Percentiles rank a stretch among this genome's conserved stretches.
Conservation (phyloP, 495 filamentous ascomycete genomes). For the Rusavskia elegans region DNA sequence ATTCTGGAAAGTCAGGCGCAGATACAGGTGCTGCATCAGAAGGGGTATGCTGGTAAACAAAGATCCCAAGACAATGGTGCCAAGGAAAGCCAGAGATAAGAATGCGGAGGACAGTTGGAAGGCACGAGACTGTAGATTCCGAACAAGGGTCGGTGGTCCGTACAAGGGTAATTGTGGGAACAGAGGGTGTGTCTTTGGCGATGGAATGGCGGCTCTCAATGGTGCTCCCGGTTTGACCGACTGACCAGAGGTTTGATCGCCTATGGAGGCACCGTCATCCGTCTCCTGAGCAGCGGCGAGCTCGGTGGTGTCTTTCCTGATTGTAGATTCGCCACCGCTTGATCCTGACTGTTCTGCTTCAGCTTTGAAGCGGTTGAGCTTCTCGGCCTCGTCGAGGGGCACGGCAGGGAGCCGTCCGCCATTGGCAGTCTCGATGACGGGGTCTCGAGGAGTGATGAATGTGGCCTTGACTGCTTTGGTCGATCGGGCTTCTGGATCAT, state of each 20-base stretch:
- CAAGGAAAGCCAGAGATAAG: conserved; percentile 60
- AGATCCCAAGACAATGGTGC: conserved; percentile 58
- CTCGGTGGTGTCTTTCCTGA: background rate
- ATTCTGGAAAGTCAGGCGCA: conserved; percentile 35
- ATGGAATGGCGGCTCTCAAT: conserved; percentile 27
- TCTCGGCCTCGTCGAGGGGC: conserved; percentile 46
- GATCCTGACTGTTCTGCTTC: conserved; percentile 16
- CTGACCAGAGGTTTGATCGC: conserved; percentile 4
- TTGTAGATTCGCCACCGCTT: conserved; percentile 5
- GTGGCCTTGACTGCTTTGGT: conserved; percentile 44
- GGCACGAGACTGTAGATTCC: conserved; percentile 43
- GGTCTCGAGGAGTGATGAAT: conserved; percentile 54
- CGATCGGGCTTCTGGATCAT: conserved; percentile 6
- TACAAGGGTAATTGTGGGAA: conserved; percentile 83
- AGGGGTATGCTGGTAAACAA: conserved; percentile 42
- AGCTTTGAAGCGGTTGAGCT: conserved; percentile 47
- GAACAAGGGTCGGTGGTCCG: conserved; percentile 48
- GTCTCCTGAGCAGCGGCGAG: conserved; percentile 1
- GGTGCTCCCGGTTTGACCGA: conserved; percentile 17
- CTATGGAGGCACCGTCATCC: background rate
- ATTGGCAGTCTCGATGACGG: conserved; percentile 50
- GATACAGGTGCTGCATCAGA: conserved; percentile 27
- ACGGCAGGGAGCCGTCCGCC: conserved; percentile 49
- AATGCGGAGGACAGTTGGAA: conserved; percentile 54
- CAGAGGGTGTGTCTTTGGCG: conserved; percentile 58